phyloP scores from a whole-genome alignment of 2,329 filamentous ascomycete species.

The Pestalotiopsis sp. region DNA sequence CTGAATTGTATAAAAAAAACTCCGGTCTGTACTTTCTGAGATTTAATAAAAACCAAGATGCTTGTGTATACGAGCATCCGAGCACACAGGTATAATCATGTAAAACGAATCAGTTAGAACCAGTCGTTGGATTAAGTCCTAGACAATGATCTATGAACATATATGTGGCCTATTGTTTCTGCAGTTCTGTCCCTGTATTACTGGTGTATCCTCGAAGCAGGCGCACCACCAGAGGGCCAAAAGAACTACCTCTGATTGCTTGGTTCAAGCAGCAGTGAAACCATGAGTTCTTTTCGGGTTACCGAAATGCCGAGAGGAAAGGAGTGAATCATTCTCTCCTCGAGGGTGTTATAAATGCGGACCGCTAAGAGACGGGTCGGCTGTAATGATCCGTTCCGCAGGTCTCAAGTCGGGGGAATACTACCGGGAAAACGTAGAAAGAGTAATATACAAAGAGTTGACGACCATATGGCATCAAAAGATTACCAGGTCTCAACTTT shows the following conservation, averaged over 20 bases:
- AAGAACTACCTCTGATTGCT: background rate
- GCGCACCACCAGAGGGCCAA: background rate
- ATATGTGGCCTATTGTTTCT: background rate
- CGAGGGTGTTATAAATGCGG: background rate
- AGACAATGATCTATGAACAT: background rate
- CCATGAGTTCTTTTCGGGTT: background rate
- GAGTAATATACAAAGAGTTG: background rate
- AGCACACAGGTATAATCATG: background rate
- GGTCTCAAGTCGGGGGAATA: background rate
- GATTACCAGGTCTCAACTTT: background rate
- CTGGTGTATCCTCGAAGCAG: background rate
- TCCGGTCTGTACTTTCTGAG: background rate
- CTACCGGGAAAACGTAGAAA: background rate
- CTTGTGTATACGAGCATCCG: too few relatives aligned
- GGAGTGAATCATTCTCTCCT: background rate
- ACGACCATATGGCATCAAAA: background rate
- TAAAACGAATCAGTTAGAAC: background rate
- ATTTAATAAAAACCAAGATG: too few relatives aligned
- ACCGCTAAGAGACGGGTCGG: background rate
- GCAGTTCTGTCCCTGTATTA: background rate
- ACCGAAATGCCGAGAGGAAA: background rate
- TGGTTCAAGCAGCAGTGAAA: background rate
- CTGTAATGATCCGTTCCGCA: background rate
- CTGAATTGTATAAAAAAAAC: background rate
- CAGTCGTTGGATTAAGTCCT: background rate